Evolutionary conservation across 2,329 filamentous ascomycete genomes (phyloP), one percentile per base, ranked within the genome.

Genomic region (Monosporascus sp.): DNA sequence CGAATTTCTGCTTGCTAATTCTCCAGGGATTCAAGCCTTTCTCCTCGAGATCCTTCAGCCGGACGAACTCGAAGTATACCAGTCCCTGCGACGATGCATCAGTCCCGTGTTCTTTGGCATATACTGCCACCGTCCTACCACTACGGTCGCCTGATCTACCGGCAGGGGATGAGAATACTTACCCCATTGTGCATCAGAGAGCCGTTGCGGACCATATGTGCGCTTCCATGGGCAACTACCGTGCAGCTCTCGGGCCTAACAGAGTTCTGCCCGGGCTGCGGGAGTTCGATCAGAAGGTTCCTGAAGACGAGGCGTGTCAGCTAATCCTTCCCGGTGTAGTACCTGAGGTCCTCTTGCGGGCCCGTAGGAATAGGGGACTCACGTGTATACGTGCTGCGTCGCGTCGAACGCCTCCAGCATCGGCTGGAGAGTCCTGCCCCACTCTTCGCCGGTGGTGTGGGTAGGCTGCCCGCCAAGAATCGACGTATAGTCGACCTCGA

Each of bases 1-100:
- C 52, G 42, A 62, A 51, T 14, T 49, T 56, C 22, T 65, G 63
- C 36, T 52, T 61, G 27, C 55, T 62, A 47, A 69, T 62, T 4
- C 66, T 57, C 66, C 65, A 69, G 0, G 65, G 64, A 49, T 70
- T 69, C 20, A 60, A 44, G 3, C 62, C 63, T 20, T 60, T 53
- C 8, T 55, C 51, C 37, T 68, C 67, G 11, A 68, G 55, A 27
- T 60, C 62, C 0, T 49, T 45, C 20, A 65, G 49, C 18, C 61
- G 56, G 25, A 61, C 47, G 9, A 70, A 53, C n/a, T 68, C 64
- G 18, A 66, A 44, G 41, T 44, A 44, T 14, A 6, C 41, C 14
- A 24, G n/a, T 6, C 41, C 41, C 41, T 44, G 14, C 3, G 41
- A 44, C 8, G 38, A n/a, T n/a, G 6, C 6, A 41, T 41, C 38